Base-by-base conservation (phyloP, 2,329 filamentous ascomycete species). In the Fonsecaea nubica region DNA sequence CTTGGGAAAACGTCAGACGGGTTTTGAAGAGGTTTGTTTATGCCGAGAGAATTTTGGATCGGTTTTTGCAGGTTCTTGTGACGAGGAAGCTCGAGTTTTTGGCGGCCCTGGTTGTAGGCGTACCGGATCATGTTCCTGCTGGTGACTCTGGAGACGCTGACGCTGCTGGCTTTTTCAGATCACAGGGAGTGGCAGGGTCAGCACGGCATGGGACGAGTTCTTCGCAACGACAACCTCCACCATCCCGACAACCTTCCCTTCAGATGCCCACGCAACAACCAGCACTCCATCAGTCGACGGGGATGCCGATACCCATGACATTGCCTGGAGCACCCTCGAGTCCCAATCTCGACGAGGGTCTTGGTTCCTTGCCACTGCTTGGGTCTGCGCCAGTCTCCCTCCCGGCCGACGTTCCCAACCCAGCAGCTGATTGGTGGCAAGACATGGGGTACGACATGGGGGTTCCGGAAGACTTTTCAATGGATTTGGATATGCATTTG, bases 21-120 rank as follows among this genome's bases (percentile, higher is more conserved):
- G 42, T 66, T n/a, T 32, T 66, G 15, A 45, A 63, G 45, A 52
- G 55, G 36, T 66, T 63, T 30, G 33, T 66, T 10, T 66, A 66
- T 21, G 45, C 7, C 3, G 59, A 58, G 9, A 53, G 54, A 38
- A 50, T 56, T 10, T 42, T 66, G 40, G 64, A 66, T 40, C 13
- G 18, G 12, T 25, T 54, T 48, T 36, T 66, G 18, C 52, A 63
- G 40, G 35, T 50, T 5, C 45, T 66, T 21, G 33, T 66, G 18
- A 48, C 40, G 25, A 58, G 42, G n/a, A 63, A 58, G 38, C 40
- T 58, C 53, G 61, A 63, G 32, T 63, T 63, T 53, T 33, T 57
- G 10, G 61, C 61, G 8, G 61, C 42, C 10, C 18, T 63, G 36
- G 52, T 62, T 30, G 36, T 35, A 33, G 50, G 60, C 5, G 36